Conservation (phyloP, 78 protist species). For the Chrysochromulina tobinii region DNA sequence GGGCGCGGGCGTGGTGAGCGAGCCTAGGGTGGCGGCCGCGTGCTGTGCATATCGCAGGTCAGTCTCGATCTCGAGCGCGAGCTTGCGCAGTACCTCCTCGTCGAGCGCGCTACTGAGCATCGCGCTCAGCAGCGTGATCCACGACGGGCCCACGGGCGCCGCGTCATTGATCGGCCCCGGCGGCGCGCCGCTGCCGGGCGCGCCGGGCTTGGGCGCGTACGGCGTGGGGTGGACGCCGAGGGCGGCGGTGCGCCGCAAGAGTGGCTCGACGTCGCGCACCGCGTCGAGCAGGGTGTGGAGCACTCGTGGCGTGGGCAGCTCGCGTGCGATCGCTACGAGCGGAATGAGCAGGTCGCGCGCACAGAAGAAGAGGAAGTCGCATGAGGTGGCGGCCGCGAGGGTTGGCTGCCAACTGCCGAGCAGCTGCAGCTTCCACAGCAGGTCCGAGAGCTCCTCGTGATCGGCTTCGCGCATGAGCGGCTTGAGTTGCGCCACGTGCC, state of each 20-base stretch:
- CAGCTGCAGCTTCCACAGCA: too few relatives aligned
- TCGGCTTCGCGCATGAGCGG: too few relatives aligned
- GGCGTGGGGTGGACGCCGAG: background rate
- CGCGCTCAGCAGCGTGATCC: background rate
- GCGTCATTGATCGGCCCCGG: too few relatives aligned
- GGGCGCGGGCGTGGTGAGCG: background rate
- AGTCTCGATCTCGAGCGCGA: slow-evolving; percentile 80
- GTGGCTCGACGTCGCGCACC: background rate
- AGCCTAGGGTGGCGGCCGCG: background rate
- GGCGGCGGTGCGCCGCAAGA: background rate
- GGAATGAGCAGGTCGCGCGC: too few relatives aligned
- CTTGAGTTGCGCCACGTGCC: too few relatives aligned
- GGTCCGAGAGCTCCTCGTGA: too few relatives aligned
- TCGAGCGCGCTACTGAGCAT: slow-evolving; percentile 34
- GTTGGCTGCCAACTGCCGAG: too few relatives aligned
- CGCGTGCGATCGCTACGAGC: too few relatives aligned
- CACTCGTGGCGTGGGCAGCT: too few relatives aligned
- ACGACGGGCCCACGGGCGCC: background rate
- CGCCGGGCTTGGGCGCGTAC: background rate
- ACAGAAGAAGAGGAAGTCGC: too few relatives aligned
- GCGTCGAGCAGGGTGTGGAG: background rate
- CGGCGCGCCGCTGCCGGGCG: too few relatives aligned
- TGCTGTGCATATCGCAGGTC: slow-evolving; percentile 85
- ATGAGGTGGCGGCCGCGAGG: too few relatives aligned
- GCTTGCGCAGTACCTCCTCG: slow-evolving; percentile 73